Conservation (phyloP, 306 rosid genomes). For the Sphenostylis stenocarpa region DNA sequence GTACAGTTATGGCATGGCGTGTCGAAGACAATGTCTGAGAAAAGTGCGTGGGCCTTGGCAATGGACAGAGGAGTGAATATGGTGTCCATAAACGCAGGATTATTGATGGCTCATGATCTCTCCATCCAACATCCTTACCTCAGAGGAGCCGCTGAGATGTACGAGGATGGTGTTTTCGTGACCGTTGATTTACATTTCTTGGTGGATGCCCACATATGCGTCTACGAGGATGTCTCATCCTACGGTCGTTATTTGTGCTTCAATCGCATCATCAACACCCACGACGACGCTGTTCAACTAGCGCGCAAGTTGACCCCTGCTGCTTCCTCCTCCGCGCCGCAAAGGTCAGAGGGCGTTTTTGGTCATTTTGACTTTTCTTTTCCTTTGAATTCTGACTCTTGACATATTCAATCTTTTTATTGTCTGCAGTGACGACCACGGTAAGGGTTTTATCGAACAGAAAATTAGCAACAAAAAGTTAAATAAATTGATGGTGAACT, state of each 20-base stretch:
- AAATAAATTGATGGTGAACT: slow-evolving; percentile 75
- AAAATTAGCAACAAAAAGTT: slow-evolving; percentile 86
- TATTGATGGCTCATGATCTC: slow-evolving; percentile 50
- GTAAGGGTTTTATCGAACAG: slow-evolving; percentile 49
- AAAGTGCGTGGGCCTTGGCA: slow-evolving; percentile 85
- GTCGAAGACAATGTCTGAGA: slow-evolving; percentile 81
- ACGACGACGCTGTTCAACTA: slow-evolving; percentile 65
- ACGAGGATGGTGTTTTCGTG: slow-evolving; percentile 77
- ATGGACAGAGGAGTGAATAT: slow-evolving; percentile 87
- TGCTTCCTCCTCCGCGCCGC: slow-evolving; percentile 44
- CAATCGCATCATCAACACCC: slow-evolving; percentile 57
- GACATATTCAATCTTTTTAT: not conserved
- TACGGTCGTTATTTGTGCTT: slow-evolving; percentile 91
- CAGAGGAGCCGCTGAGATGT: slow-evolving; percentile 97
- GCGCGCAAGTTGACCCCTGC: slow-evolving; percentile 58
- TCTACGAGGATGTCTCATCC: slow-evolving; percentile 73
- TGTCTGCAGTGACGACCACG: slow-evolving; percentile 52
- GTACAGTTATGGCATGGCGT: slow-evolving; percentile 89
- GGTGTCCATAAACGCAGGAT: slow-evolving; percentile 68
- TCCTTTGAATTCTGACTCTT: not conserved
- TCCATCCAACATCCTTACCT: slow-evolving; percentile 58
- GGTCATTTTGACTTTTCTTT: not conserved
- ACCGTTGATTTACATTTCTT: slow-evolving; percentile 67
- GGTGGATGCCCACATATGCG: slow-evolving; percentile 67
- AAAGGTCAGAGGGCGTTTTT: slow-evolving; percentile 38